Conservation (phyloP, 371 early-diverging fungal species). For the Mortierella polycephala region DNA sequence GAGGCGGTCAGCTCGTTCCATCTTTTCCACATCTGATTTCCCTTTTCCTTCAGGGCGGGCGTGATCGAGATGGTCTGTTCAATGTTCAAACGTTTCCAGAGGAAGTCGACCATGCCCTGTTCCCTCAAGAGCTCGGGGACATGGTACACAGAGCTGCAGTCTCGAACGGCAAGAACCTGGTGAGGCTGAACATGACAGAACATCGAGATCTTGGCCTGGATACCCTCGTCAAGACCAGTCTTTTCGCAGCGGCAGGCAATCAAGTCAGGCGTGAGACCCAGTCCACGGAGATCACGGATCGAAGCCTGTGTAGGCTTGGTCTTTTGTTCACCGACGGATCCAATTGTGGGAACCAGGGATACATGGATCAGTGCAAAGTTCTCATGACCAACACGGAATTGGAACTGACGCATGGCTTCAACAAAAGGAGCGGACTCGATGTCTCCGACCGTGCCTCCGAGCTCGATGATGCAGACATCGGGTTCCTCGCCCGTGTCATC, state of each 20-base stretch:
- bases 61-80: slow-evolving; percentile 70
- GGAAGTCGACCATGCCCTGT: slow-evolving; percentile 85
- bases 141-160: slow-evolving; percentile 97
- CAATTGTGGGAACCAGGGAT: slow-evolving; percentile 98
- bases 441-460: slow-evolving; percentile 99
- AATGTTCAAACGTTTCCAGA: slow-evolving; percentile 86
- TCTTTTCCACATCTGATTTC: slow-evolving; percentile 76
- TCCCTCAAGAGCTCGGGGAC: slow-evolving; percentile 93
- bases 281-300: slow-evolving; percentile 94
- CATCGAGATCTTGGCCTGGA: slow-evolving; percentile 96
- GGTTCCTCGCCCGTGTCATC: slow-evolving; percentile 89
- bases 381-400: slow-evolving; percentile 96
- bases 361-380: slow-evolving; percentile 98
- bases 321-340: slow-evolving; percentile 98
- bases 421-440: slow-evolving; percentile 99
- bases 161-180: slow-evolving; percentile 93
- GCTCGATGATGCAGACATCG: slow-evolving; percentile 98
- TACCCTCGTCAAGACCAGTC: slow-evolving; percentile 79
- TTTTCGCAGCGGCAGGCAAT: slow-evolving; percentile 96
- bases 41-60: slow-evolving; percentile 66
- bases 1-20: slow-evolving; percentile 87
- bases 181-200: slow-evolving; percentile 97
- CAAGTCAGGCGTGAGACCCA: slow-evolving; percentile 97
- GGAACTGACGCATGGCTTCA: slow-evolving; percentile 99
- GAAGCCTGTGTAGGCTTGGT: slow-evolving; percentile 99